These are phyloP conservation scores for Myriosclerotinia curreyana DNA, from an alignment of 2,329 filamentous ascomycete species.

Conservation along the genomic window DNA sequence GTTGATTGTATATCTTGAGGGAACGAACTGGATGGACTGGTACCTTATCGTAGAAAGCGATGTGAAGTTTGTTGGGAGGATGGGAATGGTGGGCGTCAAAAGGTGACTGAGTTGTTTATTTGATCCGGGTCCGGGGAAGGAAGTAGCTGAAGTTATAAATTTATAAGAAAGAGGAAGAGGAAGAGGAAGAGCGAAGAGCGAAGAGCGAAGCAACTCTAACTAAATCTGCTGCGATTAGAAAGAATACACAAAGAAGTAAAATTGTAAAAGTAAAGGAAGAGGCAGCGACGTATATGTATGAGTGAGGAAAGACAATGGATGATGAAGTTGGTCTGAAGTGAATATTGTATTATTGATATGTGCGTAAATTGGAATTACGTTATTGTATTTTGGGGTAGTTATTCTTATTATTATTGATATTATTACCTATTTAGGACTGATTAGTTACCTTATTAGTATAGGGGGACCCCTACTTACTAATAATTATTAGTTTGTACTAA, in stretches of 20 bases:
- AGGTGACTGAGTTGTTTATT: conserved; percentile 21
- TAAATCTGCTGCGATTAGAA: neutral
- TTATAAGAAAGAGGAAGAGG: neutral
- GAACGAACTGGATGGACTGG: conserved; percentile 25
- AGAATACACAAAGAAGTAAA: neutral
- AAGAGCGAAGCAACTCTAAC: neutral
- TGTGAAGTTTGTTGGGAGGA: conserved; percentile 28
- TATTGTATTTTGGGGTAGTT: too few relatives aligned
- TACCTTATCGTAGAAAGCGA: conserved; percentile 33
- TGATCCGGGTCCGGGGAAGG: conserved; percentile 11
- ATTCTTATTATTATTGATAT: too few relatives aligned
- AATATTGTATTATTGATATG: too few relatives aligned
- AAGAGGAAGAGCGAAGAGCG: neutral
- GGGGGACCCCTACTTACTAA: too few relatives aligned
- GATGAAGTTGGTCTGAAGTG: too few relatives aligned
- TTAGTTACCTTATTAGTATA: too few relatives aligned
- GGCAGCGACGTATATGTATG: neutral
- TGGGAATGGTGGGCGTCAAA: conserved; percentile 25
- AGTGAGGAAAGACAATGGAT: neutral
- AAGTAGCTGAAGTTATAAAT: neutral
- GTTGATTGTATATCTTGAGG: conserved; percentile 29
- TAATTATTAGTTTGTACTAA: too few relatives aligned
- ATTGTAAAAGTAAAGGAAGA: neutral
- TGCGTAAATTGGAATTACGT: too few relatives aligned
- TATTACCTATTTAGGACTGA: too few relatives aligned